A percentile compares a stretch with the other conserved stretches of the same genome.
Evolutionary conservation across 768 basidiomycete genomes (phyloP).

Genomic region (Crepidotus variabilis): DNA sequence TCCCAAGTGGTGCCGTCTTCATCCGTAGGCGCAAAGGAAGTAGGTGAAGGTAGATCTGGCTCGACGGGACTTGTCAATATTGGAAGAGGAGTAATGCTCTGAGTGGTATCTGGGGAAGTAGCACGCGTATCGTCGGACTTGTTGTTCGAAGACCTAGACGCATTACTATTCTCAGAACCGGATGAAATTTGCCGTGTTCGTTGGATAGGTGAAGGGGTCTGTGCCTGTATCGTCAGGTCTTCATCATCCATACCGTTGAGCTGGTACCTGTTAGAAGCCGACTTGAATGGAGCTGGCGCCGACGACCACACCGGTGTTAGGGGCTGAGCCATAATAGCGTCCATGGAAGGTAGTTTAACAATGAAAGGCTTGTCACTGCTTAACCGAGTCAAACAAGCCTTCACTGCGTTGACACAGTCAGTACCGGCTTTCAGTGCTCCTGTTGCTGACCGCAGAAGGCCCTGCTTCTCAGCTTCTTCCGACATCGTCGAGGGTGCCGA

Average conservation of each 20-base stretch:
- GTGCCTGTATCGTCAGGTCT: conserved; percentile 58
- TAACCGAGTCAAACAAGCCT: conserved; percentile 70
- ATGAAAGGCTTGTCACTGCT: conserved; percentile 60
- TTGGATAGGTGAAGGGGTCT: conserved; percentile 29
- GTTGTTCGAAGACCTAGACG: conserved; percentile 44
- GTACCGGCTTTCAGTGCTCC: conserved; percentile 82
- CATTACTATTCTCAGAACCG: conserved; percentile 47
- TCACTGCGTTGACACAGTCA: conserved; percentile 85
- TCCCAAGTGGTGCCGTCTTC: conserved; percentile 61
- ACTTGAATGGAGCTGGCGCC: conserved; percentile 28
- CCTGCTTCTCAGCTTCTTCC: conserved; percentile 81
- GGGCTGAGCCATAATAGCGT: conserved; percentile 38
- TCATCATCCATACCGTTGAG: conserved; percentile 43
- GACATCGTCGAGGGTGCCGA: conserved; percentile 43
- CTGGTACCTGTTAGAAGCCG: conserved; percentile 33
- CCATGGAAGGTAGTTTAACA: conserved; percentile 54
- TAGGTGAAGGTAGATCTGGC: conserved; percentile 47
- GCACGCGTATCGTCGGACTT: conserved; percentile 45
- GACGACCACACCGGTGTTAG: conserved; percentile 49
- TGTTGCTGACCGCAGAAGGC: conserved; percentile 81
- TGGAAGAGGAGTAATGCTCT: conserved; percentile 27
- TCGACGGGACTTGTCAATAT: conserved; percentile 30
- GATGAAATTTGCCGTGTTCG: conserved; percentile 38
- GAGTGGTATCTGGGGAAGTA: conserved; percentile 46
- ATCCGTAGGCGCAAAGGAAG: conserved; percentile 45